A percentile compares a stretch with the other conserved stretches of the same genome.
Evolutionary conservation across 1,139 yeast genomes (phyloP).

Genomic region (Scheffersomyces quercinus): DNA sequence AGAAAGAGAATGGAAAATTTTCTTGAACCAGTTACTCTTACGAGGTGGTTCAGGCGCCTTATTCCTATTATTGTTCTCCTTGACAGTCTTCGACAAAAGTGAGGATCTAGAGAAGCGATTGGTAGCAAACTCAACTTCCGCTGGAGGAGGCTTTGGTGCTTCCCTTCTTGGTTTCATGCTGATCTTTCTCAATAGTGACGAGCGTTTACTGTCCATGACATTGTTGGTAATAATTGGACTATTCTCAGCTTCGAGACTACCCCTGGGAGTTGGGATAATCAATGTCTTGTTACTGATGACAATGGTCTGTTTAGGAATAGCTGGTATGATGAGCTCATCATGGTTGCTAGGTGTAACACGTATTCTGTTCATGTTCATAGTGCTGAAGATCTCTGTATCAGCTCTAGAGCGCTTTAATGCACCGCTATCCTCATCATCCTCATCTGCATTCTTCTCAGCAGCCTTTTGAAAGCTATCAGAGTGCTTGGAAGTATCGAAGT

Average conservation of each 20-base stretch:
- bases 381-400: conserved; percentile 32
- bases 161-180: conserved; percentile 45
- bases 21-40: conserved; percentile 38
- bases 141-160: conserved; percentile 45
- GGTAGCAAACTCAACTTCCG: conserved; percentile 14
- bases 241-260: conserved; percentile 4
- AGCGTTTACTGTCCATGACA: not conserved
- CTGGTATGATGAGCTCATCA: too few relatives aligned
- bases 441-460: conserved; percentile 5
- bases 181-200: conserved; percentile 26
- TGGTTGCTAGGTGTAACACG: not conserved
- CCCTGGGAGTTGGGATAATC: not conserved
- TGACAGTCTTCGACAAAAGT: conserved; percentile 5
- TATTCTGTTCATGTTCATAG: conserved; percentile 14
- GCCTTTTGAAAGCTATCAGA: too few relatives aligned
- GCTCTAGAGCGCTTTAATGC: conserved; percentile 19
- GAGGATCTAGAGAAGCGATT: conserved; percentile 27
- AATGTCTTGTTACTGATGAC: too few relatives aligned
- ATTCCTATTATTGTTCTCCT: conserved; percentile 9
- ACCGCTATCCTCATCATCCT: conserved; percentile 5
- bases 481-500: not conserved
- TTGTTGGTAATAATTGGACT: conserved; percentile 1
- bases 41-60: conserved; percentile 12
- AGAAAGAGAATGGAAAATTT: conserved; percentile 27
- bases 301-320: too few relatives aligned